Conservation (phyloP, 257 asterid genomes). For the Solanum ossicruentum region DNA sequence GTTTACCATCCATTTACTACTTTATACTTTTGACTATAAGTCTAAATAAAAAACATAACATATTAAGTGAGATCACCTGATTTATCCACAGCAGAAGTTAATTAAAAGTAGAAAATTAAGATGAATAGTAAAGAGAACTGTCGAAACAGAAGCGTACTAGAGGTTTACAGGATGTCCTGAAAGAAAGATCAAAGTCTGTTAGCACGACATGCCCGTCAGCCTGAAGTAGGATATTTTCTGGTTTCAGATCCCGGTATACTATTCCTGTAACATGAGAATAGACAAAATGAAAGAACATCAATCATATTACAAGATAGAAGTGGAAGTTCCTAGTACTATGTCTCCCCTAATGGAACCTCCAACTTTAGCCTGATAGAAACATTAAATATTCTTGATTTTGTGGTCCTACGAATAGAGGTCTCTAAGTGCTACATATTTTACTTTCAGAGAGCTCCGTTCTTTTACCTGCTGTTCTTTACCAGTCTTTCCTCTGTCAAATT, state of each 20-base stretch:
- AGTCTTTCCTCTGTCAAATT: not conserved
- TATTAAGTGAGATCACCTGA: not conserved
- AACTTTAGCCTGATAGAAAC: not conserved
- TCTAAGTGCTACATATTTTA: not conserved
- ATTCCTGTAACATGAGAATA: conserved; percentile 51
- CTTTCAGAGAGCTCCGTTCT: not conserved
- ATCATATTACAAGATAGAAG: not conserved
- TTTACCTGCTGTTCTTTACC: not conserved
- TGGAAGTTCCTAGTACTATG: not conserved
- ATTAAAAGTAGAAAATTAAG: not conserved
- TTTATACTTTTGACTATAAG: not conserved
- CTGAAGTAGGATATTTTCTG: conserved; percentile 84
- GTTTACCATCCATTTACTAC: not conserved
- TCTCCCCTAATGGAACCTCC: not conserved
- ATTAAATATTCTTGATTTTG: not conserved
- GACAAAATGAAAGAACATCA: not conserved
- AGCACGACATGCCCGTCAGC: conserved; percentile 75
- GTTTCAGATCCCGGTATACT: conserved; percentile 87
- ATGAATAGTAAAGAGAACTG: not conserved
- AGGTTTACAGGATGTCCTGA: conserved; percentile 76
- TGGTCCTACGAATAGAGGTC: not conserved
- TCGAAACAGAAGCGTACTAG: conserved; percentile 37
- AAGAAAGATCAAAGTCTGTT: conserved; percentile 87
- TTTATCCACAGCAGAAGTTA: not conserved
- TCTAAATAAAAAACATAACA: not conserved